A percentile compares a stretch with the other conserved stretches of the same genome.
phyloP scores from a whole-genome alignment of 768 basidiomycete species.

The Asterophora lycoperdoides region DNA sequence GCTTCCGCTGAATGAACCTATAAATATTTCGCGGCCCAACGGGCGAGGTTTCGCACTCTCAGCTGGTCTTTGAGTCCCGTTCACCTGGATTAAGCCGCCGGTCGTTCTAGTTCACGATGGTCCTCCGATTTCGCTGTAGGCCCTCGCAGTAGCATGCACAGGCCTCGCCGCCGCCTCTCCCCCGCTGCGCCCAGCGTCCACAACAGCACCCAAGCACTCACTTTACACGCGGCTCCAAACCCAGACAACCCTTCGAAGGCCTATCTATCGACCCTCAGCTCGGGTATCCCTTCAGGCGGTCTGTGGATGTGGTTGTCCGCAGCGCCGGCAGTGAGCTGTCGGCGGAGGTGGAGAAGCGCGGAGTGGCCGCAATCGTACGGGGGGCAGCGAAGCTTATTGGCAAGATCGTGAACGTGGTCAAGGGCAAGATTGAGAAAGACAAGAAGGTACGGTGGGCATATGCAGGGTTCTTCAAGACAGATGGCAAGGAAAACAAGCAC shows the following conservation, averaged over 20 bases:
- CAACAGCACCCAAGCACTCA: conserved; percentile 5
- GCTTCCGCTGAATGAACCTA: no score
- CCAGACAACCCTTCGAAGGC: conserved; percentile 10
- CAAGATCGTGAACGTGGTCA: conserved; percentile 3
- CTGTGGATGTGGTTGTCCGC: neutral
- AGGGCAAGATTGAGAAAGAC: conserved; percentile 7
- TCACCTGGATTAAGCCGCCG: conserved; percentile 7
- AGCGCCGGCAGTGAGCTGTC: conserved; percentile 1
- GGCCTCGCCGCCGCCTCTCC: conserved; percentile 2
- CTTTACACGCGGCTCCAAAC: neutral
- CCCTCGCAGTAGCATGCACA: neutral
- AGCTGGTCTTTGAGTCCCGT: conserved; percentile 10
- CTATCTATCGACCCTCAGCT: conserved; percentile 2
- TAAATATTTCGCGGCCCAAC: no score
- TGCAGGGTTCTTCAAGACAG: conserved; percentile 1
- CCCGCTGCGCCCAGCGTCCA: neutral
- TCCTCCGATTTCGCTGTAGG: neutral
- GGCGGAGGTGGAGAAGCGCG: conserved; percentile 7
- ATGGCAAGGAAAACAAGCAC: conserved; percentile 6
- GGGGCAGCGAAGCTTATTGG: conserved; percentile 5
- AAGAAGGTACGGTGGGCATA: conserved; percentile 15
- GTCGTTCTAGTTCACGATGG: conserved; percentile 12
- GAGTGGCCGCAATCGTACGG: conserved; percentile 2
- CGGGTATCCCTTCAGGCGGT: neutral
- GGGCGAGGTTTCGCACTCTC: neutral